These are phyloP conservation scores for Teunomyces atbi DNA, from an alignment of 805 yeast genomes.

Conservation along the genomic window DNA sequence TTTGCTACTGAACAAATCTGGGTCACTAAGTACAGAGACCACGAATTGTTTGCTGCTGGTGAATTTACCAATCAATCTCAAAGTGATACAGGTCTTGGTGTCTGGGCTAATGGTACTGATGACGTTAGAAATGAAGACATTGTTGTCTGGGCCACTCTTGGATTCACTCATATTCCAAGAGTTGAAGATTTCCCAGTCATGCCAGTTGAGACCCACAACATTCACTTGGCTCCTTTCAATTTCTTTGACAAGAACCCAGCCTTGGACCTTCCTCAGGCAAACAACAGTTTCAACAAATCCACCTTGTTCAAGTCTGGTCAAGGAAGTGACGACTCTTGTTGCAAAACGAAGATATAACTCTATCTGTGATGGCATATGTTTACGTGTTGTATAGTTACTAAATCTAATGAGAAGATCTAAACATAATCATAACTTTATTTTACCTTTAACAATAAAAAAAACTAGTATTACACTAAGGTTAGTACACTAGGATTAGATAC, in stretches of 20 bases:
- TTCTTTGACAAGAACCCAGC: slow-evolving; percentile 80
- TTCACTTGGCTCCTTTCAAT: slow-evolving; percentile 65
- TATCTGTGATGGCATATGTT: not conserved
- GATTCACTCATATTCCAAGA: slow-evolving; percentile 79
- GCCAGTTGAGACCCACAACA: slow-evolving; percentile 76
- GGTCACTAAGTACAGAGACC: slow-evolving; percentile 77
- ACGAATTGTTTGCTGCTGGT: slow-evolving; percentile 76
- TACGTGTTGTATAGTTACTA: not conserved
- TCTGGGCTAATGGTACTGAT: slow-evolving; percentile 68
- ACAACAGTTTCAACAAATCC: slow-evolving; percentile 66
- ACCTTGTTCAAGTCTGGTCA: slow-evolving; percentile 30
- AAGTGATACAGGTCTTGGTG: slow-evolving; percentile 65
- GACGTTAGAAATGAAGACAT: slow-evolving; percentile 70
- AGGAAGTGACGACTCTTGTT: slow-evolving; percentile 26
- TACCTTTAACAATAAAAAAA: too few species aligned
- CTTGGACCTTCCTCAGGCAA: slow-evolving; percentile 71
- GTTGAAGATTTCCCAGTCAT: slow-evolving; percentile 87
- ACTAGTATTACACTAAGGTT: too few species aligned
- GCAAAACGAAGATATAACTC: slow-evolving; percentile 34
- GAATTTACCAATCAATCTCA: slow-evolving; percentile 82
- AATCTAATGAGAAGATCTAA: not conserved
- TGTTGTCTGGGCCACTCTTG: slow-evolving; percentile 80
- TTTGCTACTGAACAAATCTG: slow-evolving; percentile 77
- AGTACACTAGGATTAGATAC: not conserved
- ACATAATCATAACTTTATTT: too few species aligned